Evolutionary conservation across 1,284 basidiomycete genomes (phyloP).

Genomic region (Polyporus tsugae): DNA sequence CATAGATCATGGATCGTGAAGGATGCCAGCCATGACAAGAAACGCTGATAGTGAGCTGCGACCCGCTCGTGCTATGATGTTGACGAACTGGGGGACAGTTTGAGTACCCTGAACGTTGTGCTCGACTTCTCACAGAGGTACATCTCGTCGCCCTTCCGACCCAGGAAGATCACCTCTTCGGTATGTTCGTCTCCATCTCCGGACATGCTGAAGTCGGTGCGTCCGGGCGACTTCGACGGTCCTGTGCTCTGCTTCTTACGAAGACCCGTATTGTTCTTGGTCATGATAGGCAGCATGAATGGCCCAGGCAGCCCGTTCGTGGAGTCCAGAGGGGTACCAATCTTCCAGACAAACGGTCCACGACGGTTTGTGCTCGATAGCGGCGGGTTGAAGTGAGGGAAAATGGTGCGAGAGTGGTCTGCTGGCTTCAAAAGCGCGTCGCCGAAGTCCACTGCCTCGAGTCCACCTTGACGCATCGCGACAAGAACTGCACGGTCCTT

Average conservation of each 20-base stretch:
- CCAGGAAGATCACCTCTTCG: slow-evolving; percentile 81
- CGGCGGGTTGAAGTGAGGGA: slow-evolving; percentile 73
- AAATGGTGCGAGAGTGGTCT: slow-evolving; percentile 71
- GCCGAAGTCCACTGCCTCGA: slow-evolving; percentile 79
- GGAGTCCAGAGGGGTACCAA: slow-evolving; percentile 68
- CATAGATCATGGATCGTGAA: slow-evolving; percentile 13
- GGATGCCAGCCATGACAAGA: background rate
- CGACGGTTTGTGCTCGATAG: slow-evolving; percentile 69
- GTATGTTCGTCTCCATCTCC: slow-evolving; percentile 63
- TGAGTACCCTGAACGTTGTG: slow-evolving; percentile 77
- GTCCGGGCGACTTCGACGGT: slow-evolving; percentile 56
- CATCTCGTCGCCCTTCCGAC: slow-evolving; percentile 74
- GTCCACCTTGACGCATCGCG: slow-evolving; percentile 82
- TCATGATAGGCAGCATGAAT: slow-evolving; percentile 43
- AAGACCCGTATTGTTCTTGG: slow-evolving; percentile 39
- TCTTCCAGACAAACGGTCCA: slow-evolving; percentile 79
- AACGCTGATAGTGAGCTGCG: background rate
- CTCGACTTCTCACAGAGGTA: slow-evolving; percentile 82
- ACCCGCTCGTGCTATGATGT: slow-evolving; percentile 20
- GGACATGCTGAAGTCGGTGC: slow-evolving; percentile 56
- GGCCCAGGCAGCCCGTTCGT: slow-evolving; percentile 46
- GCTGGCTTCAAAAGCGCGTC: slow-evolving; percentile 81
- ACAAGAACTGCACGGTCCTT: slow-evolving; percentile 76
- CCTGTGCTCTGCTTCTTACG: slow-evolving; percentile 61
- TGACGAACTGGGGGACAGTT: slow-evolving; percentile 46